phyloP scores from a whole-genome alignment of 352 stramenopile genomes.

The Pythium plurisporium region DNA sequence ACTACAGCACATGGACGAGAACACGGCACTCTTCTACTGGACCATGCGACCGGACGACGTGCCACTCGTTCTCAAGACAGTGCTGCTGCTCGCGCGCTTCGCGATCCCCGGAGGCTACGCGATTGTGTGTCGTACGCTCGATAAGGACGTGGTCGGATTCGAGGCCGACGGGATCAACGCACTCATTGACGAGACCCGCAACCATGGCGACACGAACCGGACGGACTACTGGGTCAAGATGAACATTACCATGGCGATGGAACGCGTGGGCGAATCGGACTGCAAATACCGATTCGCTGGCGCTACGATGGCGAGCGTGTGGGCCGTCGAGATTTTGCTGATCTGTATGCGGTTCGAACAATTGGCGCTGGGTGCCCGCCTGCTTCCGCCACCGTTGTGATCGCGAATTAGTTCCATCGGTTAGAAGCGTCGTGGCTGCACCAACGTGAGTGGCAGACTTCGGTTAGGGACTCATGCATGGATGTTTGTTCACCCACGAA shows the following conservation, averaged over 20 bases:
- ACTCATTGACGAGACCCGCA: too few relatives aligned
- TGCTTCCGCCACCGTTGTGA: neutral
- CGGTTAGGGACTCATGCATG: too few relatives aligned
- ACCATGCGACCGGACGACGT: neutral
- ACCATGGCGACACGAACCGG: too few relatives aligned
- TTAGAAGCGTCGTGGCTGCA: too few relatives aligned
- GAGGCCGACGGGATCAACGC: neutral
- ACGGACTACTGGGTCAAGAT: constrained; percentile 5
- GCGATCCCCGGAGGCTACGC: neutral
- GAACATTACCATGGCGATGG: too few relatives aligned
- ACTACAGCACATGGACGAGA: constrained; percentile 8
- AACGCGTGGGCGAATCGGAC: too few relatives aligned
- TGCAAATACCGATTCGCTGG: neutral
- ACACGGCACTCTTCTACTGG: constrained; percentile 13
- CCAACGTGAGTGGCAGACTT: too few relatives aligned
- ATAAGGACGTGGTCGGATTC: neutral
- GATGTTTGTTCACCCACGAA: too few relatives aligned
- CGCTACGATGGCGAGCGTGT: constrained; percentile 9
- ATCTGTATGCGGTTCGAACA: constrained; percentile 33
- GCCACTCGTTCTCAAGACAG: neutral
- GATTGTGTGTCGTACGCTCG: constrained; percentile 4
- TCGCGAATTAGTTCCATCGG: too few relatives aligned
- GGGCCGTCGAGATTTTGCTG: constrained; percentile 32
- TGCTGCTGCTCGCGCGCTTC: constrained; percentile 3
- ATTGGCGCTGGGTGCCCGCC: neutral